phyloP scores from a whole-genome alignment of 208 protist genomes.

The Leishmania lainsoni region DNA sequence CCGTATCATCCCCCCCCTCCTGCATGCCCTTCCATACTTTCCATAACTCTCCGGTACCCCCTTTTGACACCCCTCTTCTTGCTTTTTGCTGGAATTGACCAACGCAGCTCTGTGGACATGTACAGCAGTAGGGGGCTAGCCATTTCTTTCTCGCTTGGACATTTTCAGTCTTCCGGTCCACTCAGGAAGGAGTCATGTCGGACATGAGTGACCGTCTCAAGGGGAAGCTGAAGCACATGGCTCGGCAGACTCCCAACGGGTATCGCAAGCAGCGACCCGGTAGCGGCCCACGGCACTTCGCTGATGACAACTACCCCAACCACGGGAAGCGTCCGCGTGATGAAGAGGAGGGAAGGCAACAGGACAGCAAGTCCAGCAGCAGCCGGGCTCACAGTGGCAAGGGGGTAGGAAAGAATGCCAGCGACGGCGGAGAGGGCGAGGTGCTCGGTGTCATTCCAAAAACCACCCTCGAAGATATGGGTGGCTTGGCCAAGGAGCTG shows the following conservation, averaged over 20 bases:
- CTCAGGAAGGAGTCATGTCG: conserved; percentile 26
- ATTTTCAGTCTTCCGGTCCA: neutral
- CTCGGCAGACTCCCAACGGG: conserved; percentile 48
- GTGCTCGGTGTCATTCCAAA: conserved; percentile 82
- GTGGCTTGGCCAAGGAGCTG: conserved; percentile 89
- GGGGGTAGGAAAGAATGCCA: conserved; percentile 18
- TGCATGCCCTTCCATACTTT: neutral
- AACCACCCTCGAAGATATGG: conserved; percentile 91
- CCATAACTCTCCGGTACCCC: neutral
- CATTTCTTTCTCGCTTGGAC: neutral
- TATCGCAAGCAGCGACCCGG: conserved; percentile 36
- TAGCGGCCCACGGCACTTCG: conserved; percentile 26
- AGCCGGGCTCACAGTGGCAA: neutral
- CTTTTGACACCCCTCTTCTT: neutral
- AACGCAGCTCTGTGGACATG: neutral
- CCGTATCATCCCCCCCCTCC: neutral
- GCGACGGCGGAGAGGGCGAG: conserved; percentile 20
- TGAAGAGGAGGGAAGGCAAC: conserved; percentile 8
- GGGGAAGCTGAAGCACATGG: conserved; percentile 55
- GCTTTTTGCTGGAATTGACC: neutral
- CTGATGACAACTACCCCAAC: conserved; percentile 29
- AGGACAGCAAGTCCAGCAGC: conserved; percentile 3
- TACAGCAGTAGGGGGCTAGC: neutral
- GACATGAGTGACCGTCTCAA: conserved; percentile 66
- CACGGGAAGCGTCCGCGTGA: conserved; percentile 35